phyloP scores from a whole-genome alignment of 169 alveolate species.

The Cryptosporidium canis region DNA sequence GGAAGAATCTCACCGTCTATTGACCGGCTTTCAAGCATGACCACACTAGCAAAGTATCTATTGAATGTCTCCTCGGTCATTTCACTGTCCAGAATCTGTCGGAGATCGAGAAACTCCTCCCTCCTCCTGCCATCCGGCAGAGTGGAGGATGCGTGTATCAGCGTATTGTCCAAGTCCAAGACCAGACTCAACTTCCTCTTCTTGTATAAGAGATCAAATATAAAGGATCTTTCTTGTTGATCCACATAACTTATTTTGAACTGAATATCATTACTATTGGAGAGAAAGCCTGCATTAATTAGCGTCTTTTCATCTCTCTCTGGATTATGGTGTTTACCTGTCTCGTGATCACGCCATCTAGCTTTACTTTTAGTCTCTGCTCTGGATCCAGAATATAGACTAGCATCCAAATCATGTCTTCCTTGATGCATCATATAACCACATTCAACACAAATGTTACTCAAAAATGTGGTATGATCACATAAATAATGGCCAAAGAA shows the following conservation, averaged over 20 bases:
- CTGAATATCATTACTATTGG: slow-evolving; percentile 24
- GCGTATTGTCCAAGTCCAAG: slow-evolving; percentile 83
- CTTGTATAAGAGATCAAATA: slow-evolving; percentile 21
- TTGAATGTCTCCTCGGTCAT: slow-evolving; percentile 50
- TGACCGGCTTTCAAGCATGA: background rate
- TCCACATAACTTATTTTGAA: slow-evolving; percentile 29
- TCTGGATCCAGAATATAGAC: background rate
- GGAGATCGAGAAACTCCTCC: background rate
- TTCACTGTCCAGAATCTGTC: background rate
- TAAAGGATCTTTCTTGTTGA: slow-evolving; percentile 42
- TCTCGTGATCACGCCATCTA: background rate
- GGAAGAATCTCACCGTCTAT: slow-evolving; percentile 13
- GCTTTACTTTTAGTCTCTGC: background rate
- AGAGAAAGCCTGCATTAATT: slow-evolving; percentile 57
- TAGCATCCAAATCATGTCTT: background rate
- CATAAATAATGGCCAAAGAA: slow-evolving; percentile 25
- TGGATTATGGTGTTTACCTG: background rate
- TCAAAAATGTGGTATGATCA: slow-evolving; percentile 48
- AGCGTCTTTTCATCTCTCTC: slow-evolving; percentile 10
- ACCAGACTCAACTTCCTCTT: slow-evolving; percentile 82
- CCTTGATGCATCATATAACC: slow-evolving; percentile 14
- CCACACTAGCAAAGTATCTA: slow-evolving; percentile 37
- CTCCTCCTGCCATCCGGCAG: slow-evolving; percentile 41
- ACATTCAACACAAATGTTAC: slow-evolving; percentile 58
- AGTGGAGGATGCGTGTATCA: slow-evolving; percentile 81